Percentiles rank a stretch among this genome's conserved stretches.
phyloP scores from a whole-genome alignment of 371 early-diverging fungal genomes.

The Rhizopus delemar region DNA sequence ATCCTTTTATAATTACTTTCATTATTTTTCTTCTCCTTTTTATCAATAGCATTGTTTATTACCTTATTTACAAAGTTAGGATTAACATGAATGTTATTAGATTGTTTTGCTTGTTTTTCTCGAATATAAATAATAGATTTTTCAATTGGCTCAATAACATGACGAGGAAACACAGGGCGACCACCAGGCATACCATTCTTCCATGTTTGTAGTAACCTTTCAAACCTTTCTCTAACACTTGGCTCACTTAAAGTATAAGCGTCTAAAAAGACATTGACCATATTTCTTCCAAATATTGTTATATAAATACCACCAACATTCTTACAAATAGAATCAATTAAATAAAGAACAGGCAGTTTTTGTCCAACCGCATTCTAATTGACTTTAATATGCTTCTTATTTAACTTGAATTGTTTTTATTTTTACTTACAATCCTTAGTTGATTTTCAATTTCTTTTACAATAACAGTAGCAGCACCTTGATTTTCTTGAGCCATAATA shows the following conservation, averaged over 20 bases:
- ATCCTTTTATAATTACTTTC: constrained; percentile 7
- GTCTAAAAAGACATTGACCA: constrained; percentile 69
- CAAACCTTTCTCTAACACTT: constrained; percentile 64
- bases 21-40: background rate
- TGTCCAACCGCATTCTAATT: constrained; percentile 69
- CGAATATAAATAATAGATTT: constrained; percentile 48
- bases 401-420: constrained; percentile 6
- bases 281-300: constrained; percentile 66
- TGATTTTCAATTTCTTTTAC: constrained; percentile 84
- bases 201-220: constrained; percentile 82
- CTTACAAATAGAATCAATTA: constrained; percentile 93
- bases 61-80: constrained; percentile 64
- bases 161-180: constrained; percentile 61
- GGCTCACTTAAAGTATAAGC: constrained; percentile 72
- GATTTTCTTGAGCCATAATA: constrained; percentile 78
- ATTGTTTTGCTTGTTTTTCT: constrained; percentile 27
- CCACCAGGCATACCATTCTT: constrained; percentile 68
- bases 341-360: constrained; percentile 86
- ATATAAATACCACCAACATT: constrained; percentile 83
- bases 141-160: constrained; percentile 60
- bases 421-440: constrained; percentile 69
- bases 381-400: constrained; percentile 3
- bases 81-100: constrained; percentile 58
- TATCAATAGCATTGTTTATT: constrained; percentile 7
- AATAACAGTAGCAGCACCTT: constrained; percentile 64